Conservation (phyloP, 2,329 filamentous ascomycete genomes). For the Sporothrix mexicana region DNA sequence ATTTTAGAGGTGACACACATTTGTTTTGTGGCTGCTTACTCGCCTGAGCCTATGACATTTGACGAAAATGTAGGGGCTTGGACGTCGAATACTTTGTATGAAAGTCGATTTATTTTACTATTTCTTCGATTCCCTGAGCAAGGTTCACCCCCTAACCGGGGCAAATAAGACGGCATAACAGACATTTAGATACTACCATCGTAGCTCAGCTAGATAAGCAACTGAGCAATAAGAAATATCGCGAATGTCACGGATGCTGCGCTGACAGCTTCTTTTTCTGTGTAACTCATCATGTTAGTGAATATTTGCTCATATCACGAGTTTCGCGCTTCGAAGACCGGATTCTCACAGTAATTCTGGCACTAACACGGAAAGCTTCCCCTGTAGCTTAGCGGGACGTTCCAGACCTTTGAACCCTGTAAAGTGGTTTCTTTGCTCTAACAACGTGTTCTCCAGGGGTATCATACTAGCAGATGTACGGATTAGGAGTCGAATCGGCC, state of each 20-base stretch:
- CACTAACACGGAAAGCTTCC: background rate
- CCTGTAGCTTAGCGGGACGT: background rate
- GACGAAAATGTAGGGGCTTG: background rate
- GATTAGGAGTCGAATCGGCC: background rate
- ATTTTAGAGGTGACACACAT: too few species aligned
- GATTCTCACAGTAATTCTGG: background rate
- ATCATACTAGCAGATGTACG: background rate
- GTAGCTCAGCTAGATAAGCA: too few species aligned
- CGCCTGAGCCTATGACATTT: too few species aligned
- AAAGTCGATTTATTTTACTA: too few species aligned
- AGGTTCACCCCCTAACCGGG: too few species aligned
- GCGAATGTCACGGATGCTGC: too few species aligned
- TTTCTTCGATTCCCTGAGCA: too few species aligned
- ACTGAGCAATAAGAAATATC: background rate
- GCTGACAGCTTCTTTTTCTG: background rate
- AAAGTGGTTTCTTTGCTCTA: background rate
- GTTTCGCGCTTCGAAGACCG: conserved; percentile 1
- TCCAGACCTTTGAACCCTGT: background rate
- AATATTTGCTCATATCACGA: background rate
- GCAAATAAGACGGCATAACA: background rate
- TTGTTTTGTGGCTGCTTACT: too few species aligned
- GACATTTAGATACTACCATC: too few species aligned
- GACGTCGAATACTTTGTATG: too few species aligned
- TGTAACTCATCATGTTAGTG: background rate
- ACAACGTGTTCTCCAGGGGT: background rate